These are phyloP conservation scores for Cladosporium sp. DNA, from an alignment of 2,329 filamentous ascomycete genomes.

Conservation along the genomic window DNA sequence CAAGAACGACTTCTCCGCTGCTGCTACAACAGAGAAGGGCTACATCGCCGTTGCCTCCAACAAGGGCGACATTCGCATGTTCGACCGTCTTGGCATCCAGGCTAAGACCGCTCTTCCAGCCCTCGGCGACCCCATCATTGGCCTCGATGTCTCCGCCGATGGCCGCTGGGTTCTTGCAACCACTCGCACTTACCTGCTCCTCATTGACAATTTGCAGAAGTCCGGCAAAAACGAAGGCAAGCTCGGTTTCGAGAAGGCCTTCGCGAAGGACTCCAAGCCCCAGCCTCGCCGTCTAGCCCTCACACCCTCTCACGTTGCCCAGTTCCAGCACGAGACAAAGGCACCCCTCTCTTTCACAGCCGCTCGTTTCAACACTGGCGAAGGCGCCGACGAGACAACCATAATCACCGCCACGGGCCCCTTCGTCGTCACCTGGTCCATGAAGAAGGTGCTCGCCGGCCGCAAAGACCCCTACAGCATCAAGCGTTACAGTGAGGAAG, in stretches of 20 bases:
- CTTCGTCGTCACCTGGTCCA: conserved; percentile 93
- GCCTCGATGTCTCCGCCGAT: conserved; percentile 91
- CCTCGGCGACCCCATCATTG: conserved; percentile 90
- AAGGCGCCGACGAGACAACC: conserved; percentile 76
- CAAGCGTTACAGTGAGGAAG: conserved; percentile 91
- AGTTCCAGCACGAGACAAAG: conserved; percentile 96
- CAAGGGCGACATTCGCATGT: conserved; percentile 95
- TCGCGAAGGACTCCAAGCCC: conserved; percentile 89
- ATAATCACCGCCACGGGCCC: conserved; percentile 97
- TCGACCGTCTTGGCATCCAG: conserved; percentile 93
- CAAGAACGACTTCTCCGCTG: conserved; percentile 95
- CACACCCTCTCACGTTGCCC: conserved; percentile 87
- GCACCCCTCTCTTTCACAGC: conserved; percentile 83
- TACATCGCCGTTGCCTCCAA: conserved; percentile 96
- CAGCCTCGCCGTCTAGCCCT: conserved; percentile 87
- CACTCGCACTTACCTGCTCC: conserved; percentile 88
- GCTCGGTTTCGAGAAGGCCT: conserved; percentile 93
- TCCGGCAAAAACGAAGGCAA: conserved; percentile 95
- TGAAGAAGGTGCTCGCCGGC: conserved; percentile 83
- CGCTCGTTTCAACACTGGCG: conserved; percentile 89
- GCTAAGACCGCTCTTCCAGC: conserved; percentile 97
- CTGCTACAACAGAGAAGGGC: conserved; percentile 93
- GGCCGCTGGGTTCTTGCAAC: conserved; percentile 95
- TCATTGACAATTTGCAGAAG: conserved; percentile 89
- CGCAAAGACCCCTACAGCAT: conserved; percentile 90